phyloP scores from a whole-genome alignment of 2,329 filamentous ascomycete species.

The Tolypocladium guangdongense region DNA sequence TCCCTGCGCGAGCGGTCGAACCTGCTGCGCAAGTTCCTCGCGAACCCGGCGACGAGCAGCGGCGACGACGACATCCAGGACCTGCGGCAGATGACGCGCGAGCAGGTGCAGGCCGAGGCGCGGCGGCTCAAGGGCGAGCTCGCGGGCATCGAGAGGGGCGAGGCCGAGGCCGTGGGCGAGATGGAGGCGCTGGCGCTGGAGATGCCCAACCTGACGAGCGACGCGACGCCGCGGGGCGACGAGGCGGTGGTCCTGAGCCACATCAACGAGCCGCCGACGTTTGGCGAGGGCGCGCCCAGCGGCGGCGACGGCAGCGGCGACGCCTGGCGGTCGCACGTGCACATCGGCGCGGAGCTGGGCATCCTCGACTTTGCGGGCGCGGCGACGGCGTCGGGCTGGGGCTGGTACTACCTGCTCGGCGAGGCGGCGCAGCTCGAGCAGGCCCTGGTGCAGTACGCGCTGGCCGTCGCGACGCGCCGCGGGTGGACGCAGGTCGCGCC shows the following conservation, averaged over 20 bases:
- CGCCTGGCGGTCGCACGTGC: slow-evolving; percentile 64
- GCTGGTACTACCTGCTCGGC: slow-evolving; percentile 93
- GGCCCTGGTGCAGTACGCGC: slow-evolving; percentile 77
- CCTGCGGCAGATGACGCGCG: slow-evolving; percentile 27
- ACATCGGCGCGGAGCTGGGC: slow-evolving; percentile 76
- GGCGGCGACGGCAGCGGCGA: slow-evolving; percentile 3
- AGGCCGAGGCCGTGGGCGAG: slow-evolving; percentile 48
- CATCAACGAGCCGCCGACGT: slow-evolving; percentile 60
- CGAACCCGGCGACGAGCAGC: slow-evolving; percentile 37
- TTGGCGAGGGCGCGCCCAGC: slow-evolving; percentile 13
- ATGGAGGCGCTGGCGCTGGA: slow-evolving; percentile 66
- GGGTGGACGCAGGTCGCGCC: slow-evolving; percentile 78
- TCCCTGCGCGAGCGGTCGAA: slow-evolving; percentile 57
- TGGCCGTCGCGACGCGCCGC: slow-evolving; percentile 57
- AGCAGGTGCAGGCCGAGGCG: slow-evolving; percentile 51
- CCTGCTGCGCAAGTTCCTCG: slow-evolving; percentile 42
- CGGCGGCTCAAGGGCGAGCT: slow-evolving; percentile 54
- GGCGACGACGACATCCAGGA: slow-evolving; percentile 29
- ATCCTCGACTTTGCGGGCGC: slow-evolving; percentile 84
- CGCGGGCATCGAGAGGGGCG: slow-evolving; percentile 46
- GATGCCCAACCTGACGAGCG: slow-evolving; percentile 78
- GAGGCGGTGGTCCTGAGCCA: slow-evolving; percentile 58
- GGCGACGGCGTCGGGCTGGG: slow-evolving; percentile 80
- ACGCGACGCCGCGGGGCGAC: slow-evolving; percentile 60
- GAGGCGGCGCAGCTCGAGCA: slow-evolving; percentile 92